Evolutionary conservation across 2,329 filamentous ascomycete genomes (phyloP).

Genomic region (Sodiomyces alkalinus): DNA sequence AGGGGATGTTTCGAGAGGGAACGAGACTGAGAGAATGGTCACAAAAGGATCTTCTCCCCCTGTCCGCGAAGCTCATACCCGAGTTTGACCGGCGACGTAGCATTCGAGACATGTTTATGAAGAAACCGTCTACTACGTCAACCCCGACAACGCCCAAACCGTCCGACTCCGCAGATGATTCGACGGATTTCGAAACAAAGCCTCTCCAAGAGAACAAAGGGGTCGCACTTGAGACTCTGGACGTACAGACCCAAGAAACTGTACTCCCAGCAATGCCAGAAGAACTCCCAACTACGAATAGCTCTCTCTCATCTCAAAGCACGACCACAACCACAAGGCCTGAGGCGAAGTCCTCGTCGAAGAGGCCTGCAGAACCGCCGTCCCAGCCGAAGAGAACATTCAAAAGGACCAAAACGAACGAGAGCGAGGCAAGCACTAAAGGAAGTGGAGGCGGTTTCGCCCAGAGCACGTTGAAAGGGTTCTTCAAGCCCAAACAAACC

Average conservation of each 20-base stretch:
- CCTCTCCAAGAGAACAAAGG: no score
- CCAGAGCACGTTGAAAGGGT: constrained; percentile 55
- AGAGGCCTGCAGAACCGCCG: constrained; percentile 6
- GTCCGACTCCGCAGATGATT: not conserved
- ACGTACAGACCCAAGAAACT: no score
- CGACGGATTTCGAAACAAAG: not conserved
- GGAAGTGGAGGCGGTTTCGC: constrained; percentile 17
- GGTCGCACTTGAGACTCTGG: no score
- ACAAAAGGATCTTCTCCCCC: constrained; percentile 49
- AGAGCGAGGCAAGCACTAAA: constrained; percentile 11
- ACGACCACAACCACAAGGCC: constrained; percentile 21
- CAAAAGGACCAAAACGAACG: constrained; percentile 20
- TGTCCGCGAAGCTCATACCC: constrained; percentile 71
- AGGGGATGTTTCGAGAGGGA: constrained; percentile 55
- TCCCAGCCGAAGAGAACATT: constrained; percentile 12
- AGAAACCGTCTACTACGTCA: no score
- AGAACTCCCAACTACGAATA: no score
- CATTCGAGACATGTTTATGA: constrained; percentile 87
- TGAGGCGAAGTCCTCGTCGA: constrained; percentile 6
- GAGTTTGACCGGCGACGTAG: constrained; percentile 75
- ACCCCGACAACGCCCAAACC: constrained; percentile 8
- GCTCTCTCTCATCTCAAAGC: no score
- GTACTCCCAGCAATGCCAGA: no score
- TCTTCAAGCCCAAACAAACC: constrained; percentile 51
- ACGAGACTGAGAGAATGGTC: constrained; percentile 51